These are phyloP conservation scores for Amanita exitialis DNA, from an alignment of 768 basidiomycete genomes.

Conservation along the genomic window DNA sequence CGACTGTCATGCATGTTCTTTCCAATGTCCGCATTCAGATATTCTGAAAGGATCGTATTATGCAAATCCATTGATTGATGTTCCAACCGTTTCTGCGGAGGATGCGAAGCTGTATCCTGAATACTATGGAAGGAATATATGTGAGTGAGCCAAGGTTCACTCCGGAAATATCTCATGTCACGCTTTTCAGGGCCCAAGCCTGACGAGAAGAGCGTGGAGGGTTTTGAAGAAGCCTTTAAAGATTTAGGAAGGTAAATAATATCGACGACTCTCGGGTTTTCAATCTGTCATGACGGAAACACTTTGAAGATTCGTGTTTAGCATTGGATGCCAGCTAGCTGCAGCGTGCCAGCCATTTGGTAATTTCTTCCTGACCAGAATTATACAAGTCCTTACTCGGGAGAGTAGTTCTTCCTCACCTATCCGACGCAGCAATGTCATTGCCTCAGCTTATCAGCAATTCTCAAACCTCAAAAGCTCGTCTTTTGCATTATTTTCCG, in stretches of 20 bases:
- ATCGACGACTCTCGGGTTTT: constrained; percentile 7
- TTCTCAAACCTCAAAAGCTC: constrained; percentile 82
- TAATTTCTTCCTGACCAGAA: constrained; percentile 16
- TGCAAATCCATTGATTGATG: constrained; percentile 72
- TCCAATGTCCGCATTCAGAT: constrained; percentile 30
- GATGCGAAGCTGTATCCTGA: constrained; percentile 58
- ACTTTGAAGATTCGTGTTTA: constrained; percentile 57
- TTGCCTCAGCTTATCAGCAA: constrained; percentile 61
- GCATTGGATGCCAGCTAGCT: constrained; percentile 75
- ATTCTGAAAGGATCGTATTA: constrained; percentile 90
- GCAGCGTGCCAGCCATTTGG: constrained; percentile 89
- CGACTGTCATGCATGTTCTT: neutral
- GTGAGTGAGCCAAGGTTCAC: constrained; percentile 28
- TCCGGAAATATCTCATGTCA: neutral
- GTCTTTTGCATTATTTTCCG: constrained; percentile 94
- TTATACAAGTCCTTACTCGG: neutral
- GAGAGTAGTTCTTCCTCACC: constrained; percentile 49
- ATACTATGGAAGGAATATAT: constrained; percentile 86
- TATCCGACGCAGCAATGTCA: constrained; percentile 58
- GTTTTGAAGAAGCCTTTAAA: constrained; percentile 86
- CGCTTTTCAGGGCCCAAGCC: constrained; percentile 44
- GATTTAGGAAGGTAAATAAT: constrained; percentile 51
- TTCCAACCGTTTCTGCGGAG: constrained; percentile 45
- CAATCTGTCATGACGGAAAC: constrained; percentile 6
- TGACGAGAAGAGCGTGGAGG: constrained; percentile 52